Evolutionary conservation across 2,329 filamentous ascomycete genomes (phyloP).

Genomic region (Aspergillus uvarum): DNA sequence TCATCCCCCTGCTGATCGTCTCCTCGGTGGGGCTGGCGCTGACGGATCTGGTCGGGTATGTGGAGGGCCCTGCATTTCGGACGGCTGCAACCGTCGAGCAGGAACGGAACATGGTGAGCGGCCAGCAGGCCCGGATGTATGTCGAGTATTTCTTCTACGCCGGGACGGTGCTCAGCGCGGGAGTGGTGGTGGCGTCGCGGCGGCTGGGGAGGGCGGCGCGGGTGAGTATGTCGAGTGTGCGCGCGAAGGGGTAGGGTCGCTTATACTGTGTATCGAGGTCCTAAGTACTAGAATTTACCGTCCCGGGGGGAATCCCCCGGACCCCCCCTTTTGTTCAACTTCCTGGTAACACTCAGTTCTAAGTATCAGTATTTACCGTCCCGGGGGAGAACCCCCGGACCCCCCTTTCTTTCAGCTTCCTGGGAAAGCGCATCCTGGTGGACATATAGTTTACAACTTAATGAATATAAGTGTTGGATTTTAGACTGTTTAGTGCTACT

Average conservation of each 20-base stretch:
- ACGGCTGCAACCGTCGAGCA: neutral
- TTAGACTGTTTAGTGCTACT: too few relatives aligned
- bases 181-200: conserved; percentile 7
- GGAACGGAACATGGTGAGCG: neutral
- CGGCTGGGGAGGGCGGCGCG: neutral
- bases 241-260: neutral
- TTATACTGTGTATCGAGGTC: too few relatives aligned
- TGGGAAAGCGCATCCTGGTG: too few relatives aligned
- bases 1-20: conserved; percentile 3
- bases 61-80: neutral
- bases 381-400: too few relatives aligned
- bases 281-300: too few relatives aligned
- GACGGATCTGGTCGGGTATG: conserved; percentile 8
- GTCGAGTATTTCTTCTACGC: conserved; percentile 15
- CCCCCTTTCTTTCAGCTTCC: too few relatives aligned
- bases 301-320: neutral
- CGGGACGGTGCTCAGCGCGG: conserved; percentile 6
- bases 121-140: conserved; percentile 9
- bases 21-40: conserved; percentile 10
- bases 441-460: too few relatives aligned
- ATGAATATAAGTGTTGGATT: too few relatives aligned
- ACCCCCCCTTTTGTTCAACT: too few relatives aligned
- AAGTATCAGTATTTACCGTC: too few relatives aligned
- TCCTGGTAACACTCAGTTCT: too few relatives aligned
- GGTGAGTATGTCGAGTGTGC: neutral